Evolutionary conservation across 164 flowering plant genomes (phyloP).

Genomic region (Sextonia rubra): DNA sequence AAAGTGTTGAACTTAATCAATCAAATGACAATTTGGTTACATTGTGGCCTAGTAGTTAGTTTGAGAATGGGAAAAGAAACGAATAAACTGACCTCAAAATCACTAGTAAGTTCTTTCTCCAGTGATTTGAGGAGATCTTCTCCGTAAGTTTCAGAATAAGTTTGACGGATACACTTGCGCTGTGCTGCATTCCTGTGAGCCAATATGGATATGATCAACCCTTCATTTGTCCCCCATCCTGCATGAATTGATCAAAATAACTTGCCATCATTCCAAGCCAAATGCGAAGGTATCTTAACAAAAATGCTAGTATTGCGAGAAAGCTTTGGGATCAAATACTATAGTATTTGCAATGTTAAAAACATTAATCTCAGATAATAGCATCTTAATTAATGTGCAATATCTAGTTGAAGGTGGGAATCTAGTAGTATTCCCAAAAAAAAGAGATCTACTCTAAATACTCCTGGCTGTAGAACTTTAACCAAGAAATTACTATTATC

Average conservation of each 20-base stretch:
- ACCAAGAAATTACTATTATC: no score
- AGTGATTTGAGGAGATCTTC: constrained; percentile 69
- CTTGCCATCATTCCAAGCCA: not conserved
- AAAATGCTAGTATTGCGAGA: not conserved
- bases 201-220: constrained; percentile 53
- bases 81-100: constrained; percentile 49
- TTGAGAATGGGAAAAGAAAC: not conserved
- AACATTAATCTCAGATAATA: not conserved
- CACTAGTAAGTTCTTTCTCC: constrained; percentile 60
- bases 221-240: constrained; percentile 94
- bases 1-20: no score
- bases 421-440: no score
- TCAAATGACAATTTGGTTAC: no score
- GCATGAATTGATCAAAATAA: constrained; percentile 11
- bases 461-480: no score
- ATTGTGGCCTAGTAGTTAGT: no score
- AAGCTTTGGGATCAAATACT: no score
- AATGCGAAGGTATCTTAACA: not conserved
- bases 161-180: constrained; percentile 41
- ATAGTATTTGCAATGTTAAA: no score
- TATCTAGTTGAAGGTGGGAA: not conserved
- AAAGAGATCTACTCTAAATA: not conserved
- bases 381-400: not conserved
- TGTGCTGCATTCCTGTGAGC: constrained; percentile 71
- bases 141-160: constrained; percentile 49